Evolutionary conservation across 2,329 filamentous ascomycete species (phyloP).

Genomic region (Sarocladium oryzae): DNA sequence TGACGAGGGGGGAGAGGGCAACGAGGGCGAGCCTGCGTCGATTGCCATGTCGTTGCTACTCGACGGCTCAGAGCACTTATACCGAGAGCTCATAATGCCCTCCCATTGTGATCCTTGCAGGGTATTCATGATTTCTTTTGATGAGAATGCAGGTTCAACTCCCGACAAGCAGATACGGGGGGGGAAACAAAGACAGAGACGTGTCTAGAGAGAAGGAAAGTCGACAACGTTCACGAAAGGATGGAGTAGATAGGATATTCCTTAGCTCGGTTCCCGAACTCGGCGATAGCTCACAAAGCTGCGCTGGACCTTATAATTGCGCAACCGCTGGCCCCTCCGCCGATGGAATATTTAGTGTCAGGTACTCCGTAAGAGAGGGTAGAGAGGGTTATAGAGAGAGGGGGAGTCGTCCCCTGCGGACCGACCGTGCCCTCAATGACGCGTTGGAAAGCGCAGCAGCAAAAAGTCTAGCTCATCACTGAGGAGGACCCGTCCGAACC

Average conservation of each 20-base stretch:
- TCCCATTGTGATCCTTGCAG: slow-evolving; percentile 6
- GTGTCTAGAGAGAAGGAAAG: neutral
- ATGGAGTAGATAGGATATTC: neutral
- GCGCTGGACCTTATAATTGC: neutral
- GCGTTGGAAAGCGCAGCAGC: neutral
- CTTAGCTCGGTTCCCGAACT: slow-evolving; percentile 4
- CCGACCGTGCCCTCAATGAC: too few species aligned
- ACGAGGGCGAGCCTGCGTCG: neutral
- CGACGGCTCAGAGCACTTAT: neutral
- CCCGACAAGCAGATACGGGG: too few species aligned
- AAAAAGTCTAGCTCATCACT: neutral
- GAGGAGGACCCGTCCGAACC: too few species aligned
- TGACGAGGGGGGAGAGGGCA: slow-evolving; percentile 6
- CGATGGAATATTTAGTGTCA: too few species aligned
- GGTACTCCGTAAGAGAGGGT: too few species aligned
- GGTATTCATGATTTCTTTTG: neutral
- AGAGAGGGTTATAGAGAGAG: too few species aligned
- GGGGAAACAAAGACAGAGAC: too few species aligned
- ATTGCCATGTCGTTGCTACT: slow-evolving; percentile 3
- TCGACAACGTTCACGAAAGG: neutral
- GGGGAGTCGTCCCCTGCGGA: too few species aligned
- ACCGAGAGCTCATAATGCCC: neutral
- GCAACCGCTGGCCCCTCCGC: neutral
- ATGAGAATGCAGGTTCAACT: neutral
- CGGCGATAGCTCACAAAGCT: neutral